These are phyloP conservation scores for Aspergillus homomorphus DNA, from an alignment of 495 filamentous ascomycete genomes.

Conservation along the genomic window DNA sequence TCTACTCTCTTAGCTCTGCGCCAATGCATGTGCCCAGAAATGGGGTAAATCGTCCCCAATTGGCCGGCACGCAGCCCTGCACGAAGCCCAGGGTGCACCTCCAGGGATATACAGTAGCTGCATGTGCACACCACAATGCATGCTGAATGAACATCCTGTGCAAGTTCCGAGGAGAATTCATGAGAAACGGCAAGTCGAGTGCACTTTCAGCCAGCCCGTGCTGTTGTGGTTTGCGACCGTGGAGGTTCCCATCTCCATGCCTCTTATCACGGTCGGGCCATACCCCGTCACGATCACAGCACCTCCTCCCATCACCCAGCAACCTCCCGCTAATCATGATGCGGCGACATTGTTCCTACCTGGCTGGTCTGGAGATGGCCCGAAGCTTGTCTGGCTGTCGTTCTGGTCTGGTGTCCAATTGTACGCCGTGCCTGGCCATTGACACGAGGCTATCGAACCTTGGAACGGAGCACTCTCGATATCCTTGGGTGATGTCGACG, in stretches of 20 bases:
- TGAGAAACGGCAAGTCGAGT: background rate
- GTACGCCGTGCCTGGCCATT: conserved; percentile 4
- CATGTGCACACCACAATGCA: conserved; percentile 1
- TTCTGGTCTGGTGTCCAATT: background rate
- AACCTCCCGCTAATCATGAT: conserved; percentile 1
- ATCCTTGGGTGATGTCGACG: background rate
- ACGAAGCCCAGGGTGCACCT: background rate
- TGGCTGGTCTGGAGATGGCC: background rate
- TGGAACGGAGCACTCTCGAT: background rate
- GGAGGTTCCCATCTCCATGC: no score
- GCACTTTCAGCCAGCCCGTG: background rate
- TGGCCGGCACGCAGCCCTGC: background rate
- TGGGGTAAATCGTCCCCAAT: background rate
- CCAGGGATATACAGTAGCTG: conserved; percentile 2
- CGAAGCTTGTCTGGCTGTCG: conserved; percentile 2
- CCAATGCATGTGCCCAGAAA: background rate
- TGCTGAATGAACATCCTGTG: background rate
- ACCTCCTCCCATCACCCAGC: background rate
- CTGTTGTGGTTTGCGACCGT: background rate
- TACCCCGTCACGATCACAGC: background rate
- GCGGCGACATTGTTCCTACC: background rate
- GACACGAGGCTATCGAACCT: conserved; percentile 3
- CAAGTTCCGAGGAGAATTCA: background rate
- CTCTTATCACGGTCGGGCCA: background rate
- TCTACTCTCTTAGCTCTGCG: conserved; percentile 1